phyloP scores from a whole-genome alignment of 148 eudicot species.

The Chenopodium formosanum region DNA sequence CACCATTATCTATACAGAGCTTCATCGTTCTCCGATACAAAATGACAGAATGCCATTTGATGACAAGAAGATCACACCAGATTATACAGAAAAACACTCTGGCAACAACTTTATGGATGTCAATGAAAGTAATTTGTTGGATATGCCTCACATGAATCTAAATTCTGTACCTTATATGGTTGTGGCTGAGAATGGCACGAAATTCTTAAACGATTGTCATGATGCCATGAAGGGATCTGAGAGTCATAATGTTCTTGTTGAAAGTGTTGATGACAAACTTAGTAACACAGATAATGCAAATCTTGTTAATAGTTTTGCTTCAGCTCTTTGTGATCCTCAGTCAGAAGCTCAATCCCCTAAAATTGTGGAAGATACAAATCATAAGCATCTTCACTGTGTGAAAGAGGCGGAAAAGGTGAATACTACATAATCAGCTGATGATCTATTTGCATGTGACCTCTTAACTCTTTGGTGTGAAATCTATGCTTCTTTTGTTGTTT shows the following conservation, averaged over 20 bases:
- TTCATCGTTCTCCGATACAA: neutral
- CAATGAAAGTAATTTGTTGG: neutral
- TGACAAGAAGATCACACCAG: neutral
- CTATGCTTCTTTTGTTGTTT: neutral
- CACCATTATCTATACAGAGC: neutral
- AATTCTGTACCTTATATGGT: constrained; percentile 7
- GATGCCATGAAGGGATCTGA: constrained; percentile 11
- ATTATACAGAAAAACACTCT: too few relatives aligned
- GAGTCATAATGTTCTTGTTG: constrained; percentile 14
- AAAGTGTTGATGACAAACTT: constrained; percentile 6
- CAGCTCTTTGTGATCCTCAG: constrained; percentile 14
- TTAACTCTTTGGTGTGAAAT: neutral
- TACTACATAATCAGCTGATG: constrained; percentile 10
- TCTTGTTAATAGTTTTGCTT: neutral
- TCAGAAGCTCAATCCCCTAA: neutral
- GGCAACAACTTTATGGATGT: neutral
- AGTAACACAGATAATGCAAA: constrained; percentile 16
- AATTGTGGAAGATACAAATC: constrained; percentile 7
- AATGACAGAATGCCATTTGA: neutral
- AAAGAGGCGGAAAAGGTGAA: constrained; percentile 24
- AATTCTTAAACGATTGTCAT: neutral
- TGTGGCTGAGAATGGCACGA: neutral
- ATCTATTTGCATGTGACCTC: neutral
- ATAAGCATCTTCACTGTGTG: constrained; percentile 8
- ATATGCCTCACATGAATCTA: constrained; percentile 3